phyloP scores from a whole-genome alignment of 2,329 filamentous ascomycete species.

The Chaetomiaceae sp. region DNA sequence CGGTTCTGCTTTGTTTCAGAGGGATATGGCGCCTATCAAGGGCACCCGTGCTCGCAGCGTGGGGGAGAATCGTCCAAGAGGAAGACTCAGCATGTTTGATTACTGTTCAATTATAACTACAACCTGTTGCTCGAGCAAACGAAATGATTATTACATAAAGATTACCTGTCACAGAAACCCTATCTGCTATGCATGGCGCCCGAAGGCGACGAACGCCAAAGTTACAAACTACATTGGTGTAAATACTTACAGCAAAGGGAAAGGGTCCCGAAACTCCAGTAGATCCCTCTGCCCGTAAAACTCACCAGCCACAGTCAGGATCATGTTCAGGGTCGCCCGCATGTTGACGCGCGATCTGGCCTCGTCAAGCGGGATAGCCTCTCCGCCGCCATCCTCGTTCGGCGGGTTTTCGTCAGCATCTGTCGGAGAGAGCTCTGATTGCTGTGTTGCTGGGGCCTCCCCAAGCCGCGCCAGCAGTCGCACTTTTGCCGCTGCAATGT shows the following conservation, averaged over 20 bases:
- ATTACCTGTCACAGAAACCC: background rate
- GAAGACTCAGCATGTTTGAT: background rate
- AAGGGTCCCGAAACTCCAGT: conserved; percentile 66
- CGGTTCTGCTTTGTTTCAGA: background rate
- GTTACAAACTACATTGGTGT: background rate
- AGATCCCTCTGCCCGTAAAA: conserved; percentile 86
- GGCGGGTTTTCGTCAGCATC: conserved; percentile 24
- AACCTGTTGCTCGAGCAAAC: conserved; percentile 1
- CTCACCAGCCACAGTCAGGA: conserved; percentile 81
- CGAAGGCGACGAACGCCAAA: background rate
- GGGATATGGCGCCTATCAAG: background rate
- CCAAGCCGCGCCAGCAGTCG: conserved; percentile 46
- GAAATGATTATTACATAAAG: background rate
- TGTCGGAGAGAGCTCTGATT: conserved; percentile 29
- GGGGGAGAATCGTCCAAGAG: background rate
- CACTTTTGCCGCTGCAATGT: conserved; percentile 46
- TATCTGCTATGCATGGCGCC: background rate
- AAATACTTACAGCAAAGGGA: conserved; percentile 43
- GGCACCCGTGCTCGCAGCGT: no score
- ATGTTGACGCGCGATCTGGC: conserved; percentile 45
- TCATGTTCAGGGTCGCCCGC: conserved; percentile 83
- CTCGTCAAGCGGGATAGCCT: conserved; percentile 27
- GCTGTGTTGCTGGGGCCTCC: conserved; percentile 12
- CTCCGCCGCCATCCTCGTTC: background rate
- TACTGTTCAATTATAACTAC: conserved; percentile 3